Base-by-base conservation (phyloP, 1,284 basidiomycete genomes). In the Leccinum subfulvum region DNA sequence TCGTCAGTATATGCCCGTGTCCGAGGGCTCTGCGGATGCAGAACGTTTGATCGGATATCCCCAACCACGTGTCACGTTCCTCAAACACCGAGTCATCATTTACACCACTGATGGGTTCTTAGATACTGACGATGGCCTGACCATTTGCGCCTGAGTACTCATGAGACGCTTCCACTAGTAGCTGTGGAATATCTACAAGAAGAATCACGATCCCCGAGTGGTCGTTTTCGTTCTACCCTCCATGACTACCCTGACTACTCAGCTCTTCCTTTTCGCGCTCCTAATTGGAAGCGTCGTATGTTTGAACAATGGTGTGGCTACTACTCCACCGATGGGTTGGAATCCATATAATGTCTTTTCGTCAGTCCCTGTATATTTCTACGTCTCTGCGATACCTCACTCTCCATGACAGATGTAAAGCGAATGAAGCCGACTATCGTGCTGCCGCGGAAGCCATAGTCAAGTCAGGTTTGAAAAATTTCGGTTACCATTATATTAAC, bases 271-370 rank as follows among this genome's bases (percentile, higher is more conserved):
- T 44, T 47, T 64, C 26, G 13, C 30, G 3, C 18, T 59, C 39
- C 21, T 53, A 2, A 23, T 28, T 0, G 28, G 47, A 3, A 30
- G 10, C 8, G 9, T 21, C 10, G 47, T 68, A 49, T 76, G 73
- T 49, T 69, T 81, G n/a, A 62, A 79, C 37, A 80, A 82, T 73
- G 79, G 78, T 13, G 66, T 80, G 11, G 77, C 76, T 9, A 66
- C 62, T 18, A 81, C 77, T 8, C 80, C 80, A 18, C 73, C 79
- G 2, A 81, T 82, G 79, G 81, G 81, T 14, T 82, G 79, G 78
- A 82, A 82, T 59, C 76, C 80, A 4, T 82, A 81, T 64, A 81
- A 81, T 59, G 78, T 77, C 5, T 82, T 79, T 63, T 64, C 63
- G 80, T 81, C 61, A 62, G 79, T 73, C 33, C 6, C 21, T 28